Evolutionary conservation across 169 alveolate species (phyloP).

Genomic region (Cytauxzoon felis): DNA sequence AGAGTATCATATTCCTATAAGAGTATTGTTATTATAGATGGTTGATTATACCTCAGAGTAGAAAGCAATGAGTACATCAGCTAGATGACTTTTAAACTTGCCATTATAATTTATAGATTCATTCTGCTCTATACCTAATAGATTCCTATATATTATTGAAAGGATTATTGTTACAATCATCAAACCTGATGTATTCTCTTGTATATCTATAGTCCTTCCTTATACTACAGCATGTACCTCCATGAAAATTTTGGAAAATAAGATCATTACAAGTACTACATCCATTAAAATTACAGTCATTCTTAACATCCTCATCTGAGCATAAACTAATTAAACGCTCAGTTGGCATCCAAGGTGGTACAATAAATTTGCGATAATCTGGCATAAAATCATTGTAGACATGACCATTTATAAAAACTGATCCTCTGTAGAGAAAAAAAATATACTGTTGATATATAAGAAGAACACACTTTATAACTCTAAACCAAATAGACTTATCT

Average conservation of each 20-base stretch:
- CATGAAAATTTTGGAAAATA: conserved; percentile 12
- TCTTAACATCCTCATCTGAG: background rate
- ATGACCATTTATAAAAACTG: conserved; percentile 46
- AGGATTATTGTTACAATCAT: background rate
- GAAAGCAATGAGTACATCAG: background rate
- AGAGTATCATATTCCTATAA: conserved; percentile 6
- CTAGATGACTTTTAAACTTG: background rate
- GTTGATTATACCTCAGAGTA: too few species aligned
- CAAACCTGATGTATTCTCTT: background rate
- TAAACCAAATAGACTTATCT: conserved; percentile 31
- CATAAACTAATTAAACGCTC: conserved; percentile 53
- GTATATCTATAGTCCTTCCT: background rate
- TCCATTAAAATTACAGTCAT: background rate
- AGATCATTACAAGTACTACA: conserved; percentile 15
- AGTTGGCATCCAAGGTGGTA: conserved; percentile 58
- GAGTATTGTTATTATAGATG: background rate
- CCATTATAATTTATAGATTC: too few species aligned
- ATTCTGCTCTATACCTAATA: conserved; percentile 4
- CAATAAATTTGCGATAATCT: conserved; percentile 7
- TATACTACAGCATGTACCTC: conserved; percentile 39
- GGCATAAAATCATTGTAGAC: conserved; percentile 11
- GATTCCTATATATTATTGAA: background rate
- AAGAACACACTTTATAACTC: conserved; percentile 38
- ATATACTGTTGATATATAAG: background rate
- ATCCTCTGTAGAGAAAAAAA: conserved; percentile 44